These are phyloP conservation scores for Chrysosporium queenslandicum DNA, from an alignment of 2,329 filamentous ascomycete genomes.

Conservation along the genomic window DNA sequence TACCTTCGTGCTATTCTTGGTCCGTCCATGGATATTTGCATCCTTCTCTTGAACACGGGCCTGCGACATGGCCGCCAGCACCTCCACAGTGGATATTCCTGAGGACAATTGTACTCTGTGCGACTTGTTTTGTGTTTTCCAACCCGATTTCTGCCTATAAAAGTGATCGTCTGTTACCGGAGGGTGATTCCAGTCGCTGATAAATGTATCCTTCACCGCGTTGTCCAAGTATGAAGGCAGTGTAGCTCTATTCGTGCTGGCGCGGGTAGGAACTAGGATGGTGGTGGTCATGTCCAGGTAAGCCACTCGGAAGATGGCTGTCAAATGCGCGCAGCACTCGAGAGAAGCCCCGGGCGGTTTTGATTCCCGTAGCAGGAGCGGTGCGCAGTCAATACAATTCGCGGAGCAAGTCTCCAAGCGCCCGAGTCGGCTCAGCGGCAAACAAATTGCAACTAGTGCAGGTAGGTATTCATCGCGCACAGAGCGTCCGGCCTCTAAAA, in stretches of 20 bases:
- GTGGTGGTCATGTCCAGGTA: conserved; percentile 17
- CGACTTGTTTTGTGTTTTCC: not conserved
- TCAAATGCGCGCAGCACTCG: not conserved
- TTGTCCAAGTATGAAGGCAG: conserved; percentile 5
- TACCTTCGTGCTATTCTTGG: conserved; percentile 8
- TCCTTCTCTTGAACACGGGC: conserved; percentile 12
- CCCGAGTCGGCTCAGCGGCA: no score
- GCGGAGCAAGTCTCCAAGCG: no score
- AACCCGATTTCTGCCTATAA: not conserved
- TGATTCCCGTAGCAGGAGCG: no score
- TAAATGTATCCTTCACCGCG: conserved; percentile 9
- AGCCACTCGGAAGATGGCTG: not conserved
- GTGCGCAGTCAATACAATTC: no score
- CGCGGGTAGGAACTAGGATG: conserved; percentile 11
- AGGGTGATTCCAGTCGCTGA: not conserved
- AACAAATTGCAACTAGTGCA: no score
- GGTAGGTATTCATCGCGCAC: no score
- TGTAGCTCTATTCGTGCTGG: conserved; percentile 12
- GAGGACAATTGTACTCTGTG: not conserved
- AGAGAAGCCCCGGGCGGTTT: not conserved
- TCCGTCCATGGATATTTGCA: conserved; percentile 4
- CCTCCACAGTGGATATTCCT: not conserved
- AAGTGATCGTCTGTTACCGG: not conserved
- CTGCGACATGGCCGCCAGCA: conserved; percentile 14
- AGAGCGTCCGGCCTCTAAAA: no score